Evolutionary conservation across 2,329 filamentous ascomycete species (phyloP).

Genomic region (Thielaviopsis musarum): DNA sequence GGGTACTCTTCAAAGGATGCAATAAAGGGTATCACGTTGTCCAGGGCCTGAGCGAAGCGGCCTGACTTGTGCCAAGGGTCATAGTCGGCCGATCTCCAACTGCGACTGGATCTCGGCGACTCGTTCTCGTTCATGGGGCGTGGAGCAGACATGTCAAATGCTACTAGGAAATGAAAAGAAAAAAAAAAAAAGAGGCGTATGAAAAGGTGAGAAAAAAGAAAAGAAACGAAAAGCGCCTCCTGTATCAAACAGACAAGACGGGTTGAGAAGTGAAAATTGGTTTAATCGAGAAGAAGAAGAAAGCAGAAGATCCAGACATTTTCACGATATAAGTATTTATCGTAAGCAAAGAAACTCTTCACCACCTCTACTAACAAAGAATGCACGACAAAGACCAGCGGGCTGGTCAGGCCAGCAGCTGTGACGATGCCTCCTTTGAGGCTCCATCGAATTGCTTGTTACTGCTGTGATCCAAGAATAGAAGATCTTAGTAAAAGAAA

Average conservation of each 20-base stretch:
- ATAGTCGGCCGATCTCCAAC: background rate
- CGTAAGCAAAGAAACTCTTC: background rate
- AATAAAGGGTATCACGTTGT: background rate
- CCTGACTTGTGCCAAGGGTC: background rate
- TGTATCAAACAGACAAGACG: constrained; percentile 1
- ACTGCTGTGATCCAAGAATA: too few relatives aligned
- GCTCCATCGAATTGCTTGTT: background rate
- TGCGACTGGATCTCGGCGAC: background rate
- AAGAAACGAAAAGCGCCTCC: background rate
- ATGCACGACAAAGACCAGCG: background rate
- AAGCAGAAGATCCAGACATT: background rate
- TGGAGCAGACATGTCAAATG: background rate
- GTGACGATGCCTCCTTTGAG: background rate
- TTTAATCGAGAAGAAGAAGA: background rate
- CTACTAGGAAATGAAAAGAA: background rate
- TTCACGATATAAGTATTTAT: background rate
- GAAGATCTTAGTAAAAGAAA: too few relatives aligned
- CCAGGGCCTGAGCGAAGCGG: background rate
- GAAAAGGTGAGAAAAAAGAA: background rate
- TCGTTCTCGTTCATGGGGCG: background rate
- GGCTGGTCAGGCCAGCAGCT: background rate
- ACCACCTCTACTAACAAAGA: background rate
- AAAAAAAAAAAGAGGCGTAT: background rate
- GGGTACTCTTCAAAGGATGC: background rate
- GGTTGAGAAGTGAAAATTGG: background rate